Conservation (phyloP, 1,139 yeast species). For the Groenewaldozyma sp. region DNA sequence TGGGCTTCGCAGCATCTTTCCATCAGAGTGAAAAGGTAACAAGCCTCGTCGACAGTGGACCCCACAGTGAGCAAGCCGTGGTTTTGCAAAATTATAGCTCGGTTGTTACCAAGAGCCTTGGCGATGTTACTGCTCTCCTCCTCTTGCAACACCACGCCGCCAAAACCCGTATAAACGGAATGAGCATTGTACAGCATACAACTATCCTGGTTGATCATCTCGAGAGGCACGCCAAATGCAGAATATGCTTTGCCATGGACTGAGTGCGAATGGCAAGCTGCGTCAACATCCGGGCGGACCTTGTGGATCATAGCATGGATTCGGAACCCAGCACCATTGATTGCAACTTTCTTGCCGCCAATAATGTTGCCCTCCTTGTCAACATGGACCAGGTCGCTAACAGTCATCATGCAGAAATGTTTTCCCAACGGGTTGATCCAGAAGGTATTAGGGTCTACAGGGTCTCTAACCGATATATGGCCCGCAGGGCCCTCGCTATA, state of each 20-base stretch:
- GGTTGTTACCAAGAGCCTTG: slow-evolving; percentile 52
- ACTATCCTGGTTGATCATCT: slow-evolving; percentile 74
- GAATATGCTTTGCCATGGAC: slow-evolving; percentile 68
- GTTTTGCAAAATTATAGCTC: slow-evolving; percentile 60
- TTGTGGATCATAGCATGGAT: slow-evolving; percentile 70
- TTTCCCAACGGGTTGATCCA: slow-evolving; percentile 75
- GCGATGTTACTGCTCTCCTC: slow-evolving; percentile 66
- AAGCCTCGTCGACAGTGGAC: slow-evolving; percentile 73
- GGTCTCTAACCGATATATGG: slow-evolving; percentile 72
- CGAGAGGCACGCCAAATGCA: slow-evolving; percentile 59
- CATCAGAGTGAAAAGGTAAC: slow-evolving; percentile 56
- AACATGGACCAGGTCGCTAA: slow-evolving; percentile 67
- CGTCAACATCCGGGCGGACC: slow-evolving; percentile 70
- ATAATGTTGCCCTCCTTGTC: slow-evolving; percentile 62
- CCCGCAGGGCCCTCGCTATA: slow-evolving; percentile 76
- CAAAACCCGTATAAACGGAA: slow-evolving; percentile 57
- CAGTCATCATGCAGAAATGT: slow-evolving; percentile 62
- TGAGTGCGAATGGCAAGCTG: slow-evolving; percentile 79
- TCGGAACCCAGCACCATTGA: slow-evolving; percentile 74
- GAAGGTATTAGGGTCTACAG: slow-evolving; percentile 58
- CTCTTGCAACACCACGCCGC: slow-evolving; percentile 72
- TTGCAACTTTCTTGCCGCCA: slow-evolving; percentile 57
- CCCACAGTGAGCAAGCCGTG: slow-evolving; percentile 82
- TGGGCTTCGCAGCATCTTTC: slow-evolving; percentile 69
- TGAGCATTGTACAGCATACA: slow-evolving; percentile 61